Evolutionary conservation across 2,329 filamentous ascomycete genomes (phyloP), one percentile per base, ranked within the genome.

Genomic region (Colletotrichum sp.): DNA sequence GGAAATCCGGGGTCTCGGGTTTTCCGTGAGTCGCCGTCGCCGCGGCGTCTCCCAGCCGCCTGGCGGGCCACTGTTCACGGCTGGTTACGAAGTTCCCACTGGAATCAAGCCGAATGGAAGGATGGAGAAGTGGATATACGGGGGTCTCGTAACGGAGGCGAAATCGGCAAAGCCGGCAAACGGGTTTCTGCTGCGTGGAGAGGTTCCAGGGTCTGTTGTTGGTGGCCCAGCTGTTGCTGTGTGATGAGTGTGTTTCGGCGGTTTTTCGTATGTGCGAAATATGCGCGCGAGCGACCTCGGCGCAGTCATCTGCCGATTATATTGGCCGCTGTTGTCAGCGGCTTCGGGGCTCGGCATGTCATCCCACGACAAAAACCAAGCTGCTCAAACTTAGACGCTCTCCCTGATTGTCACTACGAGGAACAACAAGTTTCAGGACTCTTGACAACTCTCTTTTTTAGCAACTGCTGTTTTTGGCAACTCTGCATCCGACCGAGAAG

Each of bases 121-220:
- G 18, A n/a, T 34, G 28, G 10, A n/a, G 13, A 44, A 28, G 44
- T 8, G 10, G 12, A 59, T 30, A 28, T 49, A 32, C 26, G 39
- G 10, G 24, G 28, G 4, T 3, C 5, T 26, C 15, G 39, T 34
- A 13, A 21, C 32, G 52, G n/a, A 65, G 39, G 70, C n/a, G 44
- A 60, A 24, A 21, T 52, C 64, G 64, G 64, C 57, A 71, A 71
- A 75, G 34, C 68, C 68, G 72, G 67, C 62, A 66, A 34, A 34
- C 1, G 21, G 21, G n/a, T 28, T 64, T 44, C 62, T 34, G 21
- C 34, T 44, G 15, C 10, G 62, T 26, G 62, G n/a, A 39, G 32
- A 64, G n/a, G 1, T 28, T 26, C 62, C 1, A 21, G 32, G 34
- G n/a, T 13, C 10, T 32, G 9, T 30, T 32, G 28, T 18, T 59